Evolutionary conservation across 495 filamentous ascomycete genomes (phyloP).

Genomic region (Mycothermus thermophilus): DNA sequence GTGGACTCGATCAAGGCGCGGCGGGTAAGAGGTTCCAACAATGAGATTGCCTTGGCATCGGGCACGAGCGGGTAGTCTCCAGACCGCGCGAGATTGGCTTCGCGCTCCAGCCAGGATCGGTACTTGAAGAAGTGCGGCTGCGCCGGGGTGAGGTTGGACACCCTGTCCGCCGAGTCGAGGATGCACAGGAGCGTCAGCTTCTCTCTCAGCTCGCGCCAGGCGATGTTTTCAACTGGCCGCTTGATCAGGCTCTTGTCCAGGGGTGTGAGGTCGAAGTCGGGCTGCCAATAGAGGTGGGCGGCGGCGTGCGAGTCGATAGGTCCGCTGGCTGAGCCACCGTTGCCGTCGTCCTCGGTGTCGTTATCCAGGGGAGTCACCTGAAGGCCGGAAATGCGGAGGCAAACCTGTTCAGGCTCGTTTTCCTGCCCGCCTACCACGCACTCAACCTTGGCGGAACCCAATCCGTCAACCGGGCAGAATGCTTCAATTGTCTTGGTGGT

Average conservation of each 20-base stretch:
- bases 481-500: too few species aligned
- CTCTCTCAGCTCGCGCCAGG: conserved; percentile 11
- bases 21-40: conserved; percentile 4
- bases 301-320: conserved; percentile 17
- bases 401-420: background rate
- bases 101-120: conserved; percentile 19
- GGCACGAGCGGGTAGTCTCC: conserved; percentile 12
- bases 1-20: conserved; percentile 7
- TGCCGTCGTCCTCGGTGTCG: conserved; percentile 7
- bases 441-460: background rate
- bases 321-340: too few species aligned
- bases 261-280: conserved; percentile 23
- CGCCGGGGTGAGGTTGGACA: conserved; percentile 7
- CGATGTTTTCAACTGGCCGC: conserved; percentile 2
- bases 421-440: background rate
- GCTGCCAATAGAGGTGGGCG: conserved; percentile 21
- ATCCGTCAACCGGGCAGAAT: background rate
- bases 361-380: conserved; percentile 15
- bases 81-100: conserved; percentile 6
- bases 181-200: conserved; percentile 21
- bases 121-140: conserved; percentile 21
- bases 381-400: background rate
- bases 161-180: conserved; percentile 10
- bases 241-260: conserved; percentile 10
- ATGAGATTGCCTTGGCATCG: conserved; percentile 1